Base-by-base conservation (phyloP, 768 basidiomycete genomes). In the Gelatoporia subvermispora region DNA sequence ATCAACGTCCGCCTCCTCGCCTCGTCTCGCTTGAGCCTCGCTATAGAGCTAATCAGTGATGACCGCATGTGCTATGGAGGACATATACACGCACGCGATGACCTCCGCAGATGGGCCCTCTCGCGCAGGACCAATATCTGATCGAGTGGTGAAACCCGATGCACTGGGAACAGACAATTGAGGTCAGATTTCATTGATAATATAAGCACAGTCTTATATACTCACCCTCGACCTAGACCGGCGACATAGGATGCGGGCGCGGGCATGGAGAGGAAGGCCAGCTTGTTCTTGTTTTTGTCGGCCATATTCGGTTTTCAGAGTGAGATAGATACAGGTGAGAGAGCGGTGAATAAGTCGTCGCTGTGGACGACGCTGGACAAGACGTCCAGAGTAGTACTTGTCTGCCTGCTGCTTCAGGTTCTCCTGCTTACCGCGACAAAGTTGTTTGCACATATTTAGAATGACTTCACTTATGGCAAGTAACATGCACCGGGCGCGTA, bases 231-330 rank as follows among this genome's bases (percentile, higher is more conserved):
- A 69, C 95, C 94, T 25, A 97, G 85, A 85, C 96, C 96, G 57
- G 95, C 96, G 34, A 98, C 96, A 67, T 97, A 98, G 1, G 92
- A 94, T 0, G 95, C 89, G 35, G 94, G 94, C 23, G 94, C 94
- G 2, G 90, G 86, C 87, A 91, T 91, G 2, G 88, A 88, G 61
- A 93, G 60, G 62, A 93, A 93, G 0, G 90, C 89, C 61, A 93
- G 71, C 68, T 91, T 91, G 64, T 89, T 90, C 61, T 84, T 85
- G 49, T 69, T 70, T 41, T 70, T 71, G 1, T 73, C 59, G 21
- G 73, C 71, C 74, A 77, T 76, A 25, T 17, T 58, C 8, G 15
- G 37, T n/a, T 38, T 38, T 20, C 9, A 35, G n/a, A 35, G n/a
- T 38, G 37, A 20, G 37, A 8, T n/a, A 4, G 20, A 38, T 20